A percentile compares a stretch with the other conserved stretches of the same genome.
Conservation (phyloP, 495 filamentous ascomycete genomes). For the Tirmania nivea region DNA sequence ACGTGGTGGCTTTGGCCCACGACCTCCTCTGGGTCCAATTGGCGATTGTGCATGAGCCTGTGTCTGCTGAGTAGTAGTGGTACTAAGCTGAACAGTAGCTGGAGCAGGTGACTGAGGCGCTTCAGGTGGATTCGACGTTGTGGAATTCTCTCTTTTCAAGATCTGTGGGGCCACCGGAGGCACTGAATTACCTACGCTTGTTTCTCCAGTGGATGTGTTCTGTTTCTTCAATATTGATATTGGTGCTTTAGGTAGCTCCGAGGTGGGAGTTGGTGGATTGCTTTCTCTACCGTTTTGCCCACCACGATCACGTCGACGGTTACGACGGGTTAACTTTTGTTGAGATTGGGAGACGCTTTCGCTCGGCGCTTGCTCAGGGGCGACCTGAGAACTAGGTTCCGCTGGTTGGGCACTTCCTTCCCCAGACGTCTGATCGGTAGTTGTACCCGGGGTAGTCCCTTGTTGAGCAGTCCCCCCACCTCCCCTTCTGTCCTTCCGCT, state of each 20-base stretch:
- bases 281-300: constrained; percentile 7
- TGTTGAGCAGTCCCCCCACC: constrained; percentile 21
- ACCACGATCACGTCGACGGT: constrained; percentile 4
- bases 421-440: not conserved
- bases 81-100: too few relatives aligned
- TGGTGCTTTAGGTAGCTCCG: constrained; percentile 3
- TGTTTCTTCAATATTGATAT: constrained; percentile 25
- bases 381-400: too few relatives aligned
- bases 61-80: too few relatives aligned
- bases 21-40: not conserved
- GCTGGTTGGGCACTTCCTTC: too few relatives aligned
- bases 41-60: not conserved
- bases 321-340: constrained; percentile 5
- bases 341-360: constrained; percentile 5
- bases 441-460: constrained; percentile 20
- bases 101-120: too few relatives aligned
- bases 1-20: not conserved
- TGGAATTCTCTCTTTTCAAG: too few relatives aligned
- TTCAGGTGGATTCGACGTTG: too few relatives aligned
- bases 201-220: not conserved
- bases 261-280: too few relatives aligned
- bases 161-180: too few relatives aligned
- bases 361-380: constrained; percentile 16
- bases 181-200: not conserved
- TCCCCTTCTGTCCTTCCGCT: constrained; percentile 28